Conservation (phyloP, 2,329 filamentous ascomycete species). For the Calonectria leucothoes region DNA sequence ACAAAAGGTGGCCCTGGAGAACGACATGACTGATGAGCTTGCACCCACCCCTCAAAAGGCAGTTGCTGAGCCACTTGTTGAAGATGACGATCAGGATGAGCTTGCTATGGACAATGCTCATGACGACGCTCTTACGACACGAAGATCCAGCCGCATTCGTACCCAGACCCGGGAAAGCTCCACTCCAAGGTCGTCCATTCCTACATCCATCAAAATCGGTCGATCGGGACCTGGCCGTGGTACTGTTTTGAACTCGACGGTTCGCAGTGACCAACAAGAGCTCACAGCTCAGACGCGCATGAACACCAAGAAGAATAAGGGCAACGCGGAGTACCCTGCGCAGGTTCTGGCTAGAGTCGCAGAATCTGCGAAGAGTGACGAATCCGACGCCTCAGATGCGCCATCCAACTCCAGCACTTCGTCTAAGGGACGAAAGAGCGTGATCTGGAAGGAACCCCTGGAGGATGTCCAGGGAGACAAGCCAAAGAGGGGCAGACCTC, state of each 20-base stretch:
- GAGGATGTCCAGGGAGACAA: conserved; percentile 41
- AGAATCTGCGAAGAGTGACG: conserved; percentile 36
- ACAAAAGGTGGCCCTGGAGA: conserved; percentile 25
- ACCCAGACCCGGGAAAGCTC: conserved; percentile 18
- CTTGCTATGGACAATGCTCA: neutral
- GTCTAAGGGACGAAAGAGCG: conserved; percentile 42
- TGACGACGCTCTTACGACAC: conserved; percentile 30
- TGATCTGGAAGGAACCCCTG: conserved; percentile 50
- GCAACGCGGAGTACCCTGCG: conserved; percentile 49
- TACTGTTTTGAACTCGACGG: conserved; percentile 35
- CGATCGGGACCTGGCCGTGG: conserved; percentile 40
- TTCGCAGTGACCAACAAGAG: conserved; percentile 48
- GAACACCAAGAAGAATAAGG: conserved; percentile 51
- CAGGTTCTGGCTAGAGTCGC: conserved; percentile 47
- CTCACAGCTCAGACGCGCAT: conserved; percentile 46
- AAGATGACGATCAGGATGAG: conserved; percentile 13
- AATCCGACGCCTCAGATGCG: conserved; percentile 31
- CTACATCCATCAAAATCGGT: conserved; percentile 48
- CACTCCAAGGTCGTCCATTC: conserved; percentile 47
- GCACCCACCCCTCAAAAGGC: neutral
- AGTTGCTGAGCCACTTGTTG: neutral
- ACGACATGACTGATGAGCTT: conserved; percentile 29
- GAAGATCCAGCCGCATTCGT: conserved; percentile 50
- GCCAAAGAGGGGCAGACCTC: conserved; percentile 39
- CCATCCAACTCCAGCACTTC: conserved; percentile 10